Base-by-base conservation (phyloP, 768 basidiomycete genomes). In the Xerocomellus intermedius region DNA sequence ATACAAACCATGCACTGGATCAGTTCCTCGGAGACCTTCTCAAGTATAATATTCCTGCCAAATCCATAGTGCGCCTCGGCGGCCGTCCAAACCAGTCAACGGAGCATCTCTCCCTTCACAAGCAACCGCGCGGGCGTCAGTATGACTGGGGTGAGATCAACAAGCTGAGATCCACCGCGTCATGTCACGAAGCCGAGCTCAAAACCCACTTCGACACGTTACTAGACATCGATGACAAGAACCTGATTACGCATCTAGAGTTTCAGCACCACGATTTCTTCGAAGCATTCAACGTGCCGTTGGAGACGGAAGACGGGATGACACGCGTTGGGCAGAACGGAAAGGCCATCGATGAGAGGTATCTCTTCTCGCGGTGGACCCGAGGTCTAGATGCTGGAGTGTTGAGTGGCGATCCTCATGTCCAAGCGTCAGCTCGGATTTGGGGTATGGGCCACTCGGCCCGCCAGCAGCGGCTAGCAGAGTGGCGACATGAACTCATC, bases 1-100 rank as follows among this genome's bases (percentile, higher is more conserved):
- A 81, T 53, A 89, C 86, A 1, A 89, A 89, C 52, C 87, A 89
- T 53, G 87, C 87, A 0, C 75, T 89, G 0, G 87, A 88, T 61
- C 82, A 87, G 54, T 84, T 89, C 50, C 73, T 89, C 6, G 77
- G 80, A 24, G 80, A 83, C 50, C 76, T 89, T 6, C 65, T 87
- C 16, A 73, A 79, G 33, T 81, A 82, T 33, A 82, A 78, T 1
- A 84, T 88, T 3, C 81, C 84, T 1, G 48, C 51, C 0, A 3
- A 37, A 3, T 73, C 66, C 30, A 79, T 89, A 39, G 78, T 86
- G n/a, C 78, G 87, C 0, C 71, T 88, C 0, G 78, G 77, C 0
- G 77, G 86, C 2, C 86, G 86, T 60, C 72, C 79, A 2, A 82
- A 79, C 6, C 1, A 70, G 0, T 58, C 71, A 0, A 83, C 79